Conservation (phyloP, 352 stramenopile genomes). For the Globisporangium barbulae region DNA sequence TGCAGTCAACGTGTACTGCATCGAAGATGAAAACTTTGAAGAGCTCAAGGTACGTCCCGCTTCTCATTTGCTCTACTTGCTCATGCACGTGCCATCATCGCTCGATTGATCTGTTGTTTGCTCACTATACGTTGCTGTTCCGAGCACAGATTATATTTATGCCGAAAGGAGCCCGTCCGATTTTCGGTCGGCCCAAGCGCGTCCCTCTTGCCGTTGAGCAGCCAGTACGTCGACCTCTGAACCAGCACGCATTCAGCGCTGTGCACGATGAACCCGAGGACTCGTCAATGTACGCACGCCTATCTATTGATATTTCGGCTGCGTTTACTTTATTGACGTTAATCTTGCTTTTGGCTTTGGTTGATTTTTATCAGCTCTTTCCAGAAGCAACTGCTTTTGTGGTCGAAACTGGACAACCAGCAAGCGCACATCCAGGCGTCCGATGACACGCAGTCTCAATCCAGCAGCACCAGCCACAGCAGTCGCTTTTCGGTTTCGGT, state of each 20-base stretch:
- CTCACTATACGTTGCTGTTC: background rate
- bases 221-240: slow-evolving; percentile 36
- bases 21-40: slow-evolving; percentile 81
- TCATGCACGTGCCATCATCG: background rate
- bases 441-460: slow-evolving; percentile 60
- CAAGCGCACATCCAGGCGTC: slow-evolving; percentile 37
- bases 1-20: slow-evolving; percentile 78
- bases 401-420: slow-evolving; percentile 62
- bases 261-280: slow-evolving; percentile 48
- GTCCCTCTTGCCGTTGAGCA: slow-evolving; percentile 38
- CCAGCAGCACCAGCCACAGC: slow-evolving; percentile 51
- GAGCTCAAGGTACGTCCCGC: slow-evolving; percentile 60
- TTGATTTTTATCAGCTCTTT: slow-evolving; percentile 36
- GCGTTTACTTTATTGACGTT: background rate
- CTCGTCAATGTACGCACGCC: slow-evolving; percentile 46
- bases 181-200: slow-evolving; percentile 55
- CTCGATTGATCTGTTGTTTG: background rate
- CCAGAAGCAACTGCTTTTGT: slow-evolving; percentile 81
- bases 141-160: slow-evolving; percentile 72
- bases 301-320: background rate
- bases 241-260: slow-evolving; percentile 32
- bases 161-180: slow-evolving; percentile 58
- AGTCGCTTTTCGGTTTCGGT: slow-evolving; percentile 39
- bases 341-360: background rate
- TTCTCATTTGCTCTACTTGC: background rate